A percentile compares a stretch with the other conserved stretches of the same genome.
These are phyloP conservation scores for Plasmodium vivax DNA, from an alignment of 169 alveolate genomes.

Conservation along the genomic window DNA sequence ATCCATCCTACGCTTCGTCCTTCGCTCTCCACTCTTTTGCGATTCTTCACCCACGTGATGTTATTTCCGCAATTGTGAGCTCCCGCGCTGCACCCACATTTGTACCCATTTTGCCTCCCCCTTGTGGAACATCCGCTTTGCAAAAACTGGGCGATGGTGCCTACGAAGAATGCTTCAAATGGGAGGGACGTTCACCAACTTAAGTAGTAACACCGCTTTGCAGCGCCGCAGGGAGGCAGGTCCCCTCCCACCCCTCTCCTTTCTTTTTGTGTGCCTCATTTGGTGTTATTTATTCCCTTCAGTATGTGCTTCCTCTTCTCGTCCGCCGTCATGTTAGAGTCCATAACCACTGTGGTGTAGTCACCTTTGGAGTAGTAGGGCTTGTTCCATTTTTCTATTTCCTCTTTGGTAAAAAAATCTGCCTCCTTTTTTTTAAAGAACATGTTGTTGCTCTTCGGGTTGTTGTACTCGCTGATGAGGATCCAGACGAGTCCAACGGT, in stretches of 20 bases:
- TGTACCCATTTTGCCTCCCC: neutral
- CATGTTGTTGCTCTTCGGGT: slow-evolving; percentile 60
- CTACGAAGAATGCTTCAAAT: neutral
- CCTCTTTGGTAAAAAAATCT: slow-evolving; percentile 64
- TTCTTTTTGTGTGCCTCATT: neutral
- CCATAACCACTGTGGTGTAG: neutral
- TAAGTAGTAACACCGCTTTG: neutral
- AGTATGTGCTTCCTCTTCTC: slow-evolving; percentile 25
- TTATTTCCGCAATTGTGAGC: neutral
- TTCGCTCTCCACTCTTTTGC: neutral
- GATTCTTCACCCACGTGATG: neutral
- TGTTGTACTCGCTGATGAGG: slow-evolving; percentile 65
- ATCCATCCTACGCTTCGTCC: neutral
- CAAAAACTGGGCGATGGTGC: neutral
- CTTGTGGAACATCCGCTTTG: neutral
- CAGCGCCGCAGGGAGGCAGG: neutral
- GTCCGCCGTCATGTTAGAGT: slow-evolving; percentile 43
- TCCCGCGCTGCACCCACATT: neutral
- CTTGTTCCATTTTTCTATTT: slow-evolving; percentile 74
- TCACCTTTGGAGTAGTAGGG: slow-evolving; percentile 34
- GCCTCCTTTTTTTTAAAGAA: slow-evolving; percentile 72
- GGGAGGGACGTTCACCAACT: neutral
- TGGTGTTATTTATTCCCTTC: slow-evolving; percentile 28
- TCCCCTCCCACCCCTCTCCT: neutral
- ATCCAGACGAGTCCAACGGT: slow-evolving; percentile 74